These are phyloP conservation scores for Umbilicus rupestris DNA, from an alignment of 164 flowering plant species.

Conservation along the genomic window DNA sequence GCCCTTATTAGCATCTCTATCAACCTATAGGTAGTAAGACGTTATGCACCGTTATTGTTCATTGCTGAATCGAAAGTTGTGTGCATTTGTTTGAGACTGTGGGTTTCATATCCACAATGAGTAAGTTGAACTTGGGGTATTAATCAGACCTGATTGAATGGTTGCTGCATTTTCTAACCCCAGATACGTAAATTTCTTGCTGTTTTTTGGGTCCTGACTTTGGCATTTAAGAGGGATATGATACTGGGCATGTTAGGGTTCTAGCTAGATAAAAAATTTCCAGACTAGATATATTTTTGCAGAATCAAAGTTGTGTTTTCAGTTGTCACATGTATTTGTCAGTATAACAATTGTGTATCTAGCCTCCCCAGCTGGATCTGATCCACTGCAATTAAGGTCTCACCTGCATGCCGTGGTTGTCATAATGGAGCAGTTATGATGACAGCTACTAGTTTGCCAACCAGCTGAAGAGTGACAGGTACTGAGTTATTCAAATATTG, in stretches of 20 bases:
- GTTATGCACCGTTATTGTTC: too few relatives aligned
- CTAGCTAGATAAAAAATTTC: neutral
- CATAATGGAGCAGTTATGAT: neutral
- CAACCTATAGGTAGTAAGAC: too few relatives aligned
- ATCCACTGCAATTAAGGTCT: neutral
- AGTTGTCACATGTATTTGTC: neutral
- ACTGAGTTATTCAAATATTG: neutral
- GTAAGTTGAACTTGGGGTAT: too few relatives aligned
- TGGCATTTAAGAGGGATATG: neutral
- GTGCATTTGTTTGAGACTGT: too few relatives aligned
- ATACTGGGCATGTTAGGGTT: neutral
- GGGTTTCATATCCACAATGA: too few relatives aligned
- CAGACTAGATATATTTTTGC: too few relatives aligned
- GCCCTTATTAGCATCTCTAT: too few relatives aligned
- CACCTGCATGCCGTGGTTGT: neutral
- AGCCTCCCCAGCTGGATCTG: neutral
- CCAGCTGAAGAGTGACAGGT: neutral
- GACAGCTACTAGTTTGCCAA: slow-evolving; percentile 2
- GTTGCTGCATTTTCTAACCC: neutral
- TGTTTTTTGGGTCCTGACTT: neutral
- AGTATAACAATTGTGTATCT: neutral
- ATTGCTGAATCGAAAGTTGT: too few relatives aligned
- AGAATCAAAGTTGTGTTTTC: neutral
- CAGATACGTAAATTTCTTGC: neutral
- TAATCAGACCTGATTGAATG: neutral